Evolutionary conservation across 2,329 filamentous ascomycete species (phyloP), one percentile per base, ranked within the genome.

Genomic region (Pseudocercospora macadamiae): DNA sequence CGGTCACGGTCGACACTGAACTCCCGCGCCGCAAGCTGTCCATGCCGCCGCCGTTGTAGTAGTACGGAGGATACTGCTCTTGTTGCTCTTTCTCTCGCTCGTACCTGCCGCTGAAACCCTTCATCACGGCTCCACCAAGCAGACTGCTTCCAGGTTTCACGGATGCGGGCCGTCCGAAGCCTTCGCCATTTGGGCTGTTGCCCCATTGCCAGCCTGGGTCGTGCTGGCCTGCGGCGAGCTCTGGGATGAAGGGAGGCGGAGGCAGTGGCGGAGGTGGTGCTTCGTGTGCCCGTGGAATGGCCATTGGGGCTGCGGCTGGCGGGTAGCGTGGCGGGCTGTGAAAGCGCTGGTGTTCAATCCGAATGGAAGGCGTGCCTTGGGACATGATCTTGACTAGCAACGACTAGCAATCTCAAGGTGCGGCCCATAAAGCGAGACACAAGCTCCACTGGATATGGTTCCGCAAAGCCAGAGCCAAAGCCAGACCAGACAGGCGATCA

Each of bases 161-260:
- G 47, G 76, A 76, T 61, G 74, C 74, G 57, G 72, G 72, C 52
- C 76, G 75, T 54, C 77, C 78, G 70, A 82, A 80, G 64, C 79
- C 76, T 51, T 74, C 71, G 53, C 79, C 73, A 59, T 76, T 78
- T 45, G 77, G 77, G 51, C 78, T 77, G 73, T 88, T 87, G 62
- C 81, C 83, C 80, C 83, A 86, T 71, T 82, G 77, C 85, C 85
- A 88, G 60, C 82, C 85, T 55, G 82, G 79, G 73, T 89, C 86
- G 66, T 82, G 58, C 47, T 60, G 79, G 32, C 84, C 85, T 73
- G 66, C 79, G 76, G 64, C 85, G 75, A 71, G 66, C 47, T 85
- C 82, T 64, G 79, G 77, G 59, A 88, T 81, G 70, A 81, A 76
- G 72, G 79, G 80, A 53, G 86, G 83, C 58, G 87, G 87, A 66